A percentile compares a stretch with the other conserved stretches of the same genome.
phyloP scores from a whole-genome alignment of 2,329 filamentous ascomycete genomes.

The Phyllosticta citrichinensis region DNA sequence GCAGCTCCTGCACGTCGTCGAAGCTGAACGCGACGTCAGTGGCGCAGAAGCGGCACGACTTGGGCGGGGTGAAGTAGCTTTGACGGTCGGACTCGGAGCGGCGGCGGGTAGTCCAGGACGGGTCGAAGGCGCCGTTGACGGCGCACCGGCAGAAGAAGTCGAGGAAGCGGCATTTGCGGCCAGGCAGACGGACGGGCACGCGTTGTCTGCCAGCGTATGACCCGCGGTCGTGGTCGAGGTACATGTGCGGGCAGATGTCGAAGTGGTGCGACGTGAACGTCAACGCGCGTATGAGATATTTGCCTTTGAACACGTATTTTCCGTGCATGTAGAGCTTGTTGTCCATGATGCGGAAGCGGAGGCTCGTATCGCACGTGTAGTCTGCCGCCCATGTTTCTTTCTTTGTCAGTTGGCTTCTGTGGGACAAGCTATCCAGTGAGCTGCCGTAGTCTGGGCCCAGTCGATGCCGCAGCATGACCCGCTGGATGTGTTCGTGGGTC shows the following conservation, averaged over 20 bases:
- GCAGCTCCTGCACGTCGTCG: neutral
- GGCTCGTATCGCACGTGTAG: neutral
- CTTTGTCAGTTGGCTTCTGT: neutral
- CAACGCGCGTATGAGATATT: neutral
- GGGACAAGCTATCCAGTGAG: no score
- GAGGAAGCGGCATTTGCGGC: neutral
- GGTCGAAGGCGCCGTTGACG: neutral
- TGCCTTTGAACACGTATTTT: neutral
- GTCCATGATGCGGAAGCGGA: neutral
- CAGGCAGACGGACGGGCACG: neutral
- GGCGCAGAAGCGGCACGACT: neutral
- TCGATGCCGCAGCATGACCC: no score
- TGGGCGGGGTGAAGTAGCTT: neutral
- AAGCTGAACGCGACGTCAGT: neutral
- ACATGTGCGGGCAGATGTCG: neutral
- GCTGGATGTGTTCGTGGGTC: no score
- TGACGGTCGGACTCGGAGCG: no score
- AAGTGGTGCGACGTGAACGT: neutral
- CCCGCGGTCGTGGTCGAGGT: neutral
- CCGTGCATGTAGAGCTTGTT: neutral
- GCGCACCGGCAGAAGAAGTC: neutral
- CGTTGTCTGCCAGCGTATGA: neutral
- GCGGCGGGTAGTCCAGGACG: neutral
- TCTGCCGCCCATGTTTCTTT: no score
- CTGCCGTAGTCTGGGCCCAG: no score